A percentile compares a stretch with the other conserved stretches of the same genome.
Conservation (phyloP, 176 grass and related monocot genomes). For the Canna indica region DNA sequence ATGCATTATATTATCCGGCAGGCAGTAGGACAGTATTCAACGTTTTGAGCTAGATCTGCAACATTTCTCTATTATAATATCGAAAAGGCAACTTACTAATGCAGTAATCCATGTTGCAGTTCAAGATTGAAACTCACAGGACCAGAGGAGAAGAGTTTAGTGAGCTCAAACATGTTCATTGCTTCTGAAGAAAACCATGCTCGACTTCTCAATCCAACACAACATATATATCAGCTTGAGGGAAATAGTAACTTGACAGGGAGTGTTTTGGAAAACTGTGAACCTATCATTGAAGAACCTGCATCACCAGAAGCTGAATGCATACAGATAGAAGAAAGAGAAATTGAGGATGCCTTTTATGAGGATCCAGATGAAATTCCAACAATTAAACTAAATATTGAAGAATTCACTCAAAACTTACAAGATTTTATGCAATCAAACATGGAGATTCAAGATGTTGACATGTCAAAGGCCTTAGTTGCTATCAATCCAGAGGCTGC, state of each 20-base stretch:
- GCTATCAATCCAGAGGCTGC: constrained; percentile 50
- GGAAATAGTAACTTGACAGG: constrained; percentile 6
- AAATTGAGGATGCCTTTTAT: constrained; percentile 67
- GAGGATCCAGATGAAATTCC: constrained; percentile 76
- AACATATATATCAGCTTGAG: constrained; percentile 25
- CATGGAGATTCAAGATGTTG: constrained; percentile 49
- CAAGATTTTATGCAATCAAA: constrained; percentile 71
- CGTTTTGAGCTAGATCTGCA: background rate
- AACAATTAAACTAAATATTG: constrained; percentile 65
- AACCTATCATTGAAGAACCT: constrained; percentile 86
- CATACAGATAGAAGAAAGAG: constrained; percentile 31
- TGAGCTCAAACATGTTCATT: constrained; percentile 9
- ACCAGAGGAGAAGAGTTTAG: constrained; percentile 49
- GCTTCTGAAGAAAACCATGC: constrained; percentile 18
- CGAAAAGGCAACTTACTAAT: background rate
- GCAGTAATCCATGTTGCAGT: constrained; percentile 41
- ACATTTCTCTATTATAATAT: background rate
- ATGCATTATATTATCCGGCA: background rate
- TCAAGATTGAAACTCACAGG: constrained; percentile 69
- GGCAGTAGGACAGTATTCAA: no score
- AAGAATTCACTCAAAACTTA: constrained; percentile 67
- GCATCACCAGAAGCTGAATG: constrained; percentile 49
- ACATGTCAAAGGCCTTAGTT: constrained; percentile 68
- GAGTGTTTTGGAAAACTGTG: constrained; percentile 21
- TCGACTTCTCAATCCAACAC: background rate